phyloP scores from a whole-genome alignment of 73 alveolate genomes.

The Blepharisma japonicum region DNA sequence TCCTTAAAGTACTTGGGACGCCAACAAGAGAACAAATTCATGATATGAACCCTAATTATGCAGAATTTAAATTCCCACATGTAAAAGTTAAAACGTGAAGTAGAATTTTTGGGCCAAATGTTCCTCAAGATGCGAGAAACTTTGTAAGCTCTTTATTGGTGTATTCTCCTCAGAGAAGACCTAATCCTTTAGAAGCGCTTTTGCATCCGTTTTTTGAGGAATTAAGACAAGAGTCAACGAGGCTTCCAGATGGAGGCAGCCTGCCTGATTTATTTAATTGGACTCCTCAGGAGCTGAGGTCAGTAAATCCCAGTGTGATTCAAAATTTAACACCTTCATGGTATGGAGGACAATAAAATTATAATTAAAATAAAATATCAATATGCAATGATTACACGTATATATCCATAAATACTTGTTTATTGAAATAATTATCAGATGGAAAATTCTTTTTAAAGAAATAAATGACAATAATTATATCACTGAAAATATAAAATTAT shows the following conservation, averaged over 20 bases:
- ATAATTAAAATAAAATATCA: too few relatives aligned
- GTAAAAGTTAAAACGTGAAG: too few relatives aligned
- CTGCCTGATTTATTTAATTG: slow-evolving; percentile 70
- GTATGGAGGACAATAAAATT: too few relatives aligned
- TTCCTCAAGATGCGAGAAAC: slow-evolving; percentile 51
- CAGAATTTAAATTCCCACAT: slow-evolving; percentile 61
- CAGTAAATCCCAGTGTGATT: too few relatives aligned
- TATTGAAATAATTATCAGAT: too few relatives aligned
- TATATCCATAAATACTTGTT: too few relatives aligned
- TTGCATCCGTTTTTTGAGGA: slow-evolving; percentile 93
- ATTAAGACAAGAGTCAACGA: slow-evolving; percentile 51
- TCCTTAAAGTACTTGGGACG: slow-evolving; percentile 67
- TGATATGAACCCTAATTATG: slow-evolving; percentile 78
- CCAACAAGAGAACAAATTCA: slow-evolving; percentile 66
- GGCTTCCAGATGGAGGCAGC: slow-evolving; percentile 37
- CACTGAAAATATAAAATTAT: too few relatives aligned
- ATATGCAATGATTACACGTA: too few relatives aligned
- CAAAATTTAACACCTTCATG: too few relatives aligned
- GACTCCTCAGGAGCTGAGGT: slow-evolving; percentile 54
- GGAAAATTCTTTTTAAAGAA: too few relatives aligned
- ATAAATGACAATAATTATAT: too few relatives aligned
- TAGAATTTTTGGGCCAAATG: slow-evolving; percentile 27
- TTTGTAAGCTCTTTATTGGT: slow-evolving; percentile 59
- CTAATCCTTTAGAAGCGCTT: slow-evolving; percentile 78
- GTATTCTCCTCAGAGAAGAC: slow-evolving; percentile 76